A percentile compares a stretch with the other conserved stretches of the same genome.
phyloP scores from a whole-genome alignment of 2,329 filamentous ascomycete species.

The Microsporum ferrugineum region DNA sequence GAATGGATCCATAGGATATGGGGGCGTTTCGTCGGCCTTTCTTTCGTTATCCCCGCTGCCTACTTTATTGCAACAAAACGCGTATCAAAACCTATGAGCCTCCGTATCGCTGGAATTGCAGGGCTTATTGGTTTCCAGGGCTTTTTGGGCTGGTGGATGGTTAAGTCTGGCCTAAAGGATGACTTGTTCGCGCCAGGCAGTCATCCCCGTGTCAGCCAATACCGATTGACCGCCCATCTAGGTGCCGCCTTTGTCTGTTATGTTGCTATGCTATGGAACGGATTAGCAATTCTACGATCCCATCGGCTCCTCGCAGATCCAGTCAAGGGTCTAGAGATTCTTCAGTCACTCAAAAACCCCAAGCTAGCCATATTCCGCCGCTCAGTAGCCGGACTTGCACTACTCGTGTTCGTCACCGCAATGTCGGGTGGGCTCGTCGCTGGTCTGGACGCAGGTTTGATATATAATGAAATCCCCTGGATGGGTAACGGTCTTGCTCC shows the following conservation, averaged over 20 bases:
- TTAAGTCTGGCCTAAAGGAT: slow-evolving; percentile 89
- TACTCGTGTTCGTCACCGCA: slow-evolving; percentile 74
- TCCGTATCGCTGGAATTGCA: slow-evolving; percentile 69
- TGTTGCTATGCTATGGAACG: slow-evolving; percentile 84
- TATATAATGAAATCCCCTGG: slow-evolving; percentile 96
- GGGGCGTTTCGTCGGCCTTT: slow-evolving; percentile 82
- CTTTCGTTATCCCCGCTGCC: slow-evolving; percentile 74
- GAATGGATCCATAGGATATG: slow-evolving; percentile 94
- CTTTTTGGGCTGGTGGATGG: slow-evolving; percentile 98
- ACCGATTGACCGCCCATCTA: slow-evolving; percentile 79
- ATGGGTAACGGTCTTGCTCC: slow-evolving; percentile 82
- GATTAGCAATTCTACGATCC: slow-evolving; percentile 69
- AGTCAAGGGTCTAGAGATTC: slow-evolving; percentile 46
- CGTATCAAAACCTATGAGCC: slow-evolving; percentile 67
- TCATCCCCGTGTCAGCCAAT: slow-evolving; percentile 88
- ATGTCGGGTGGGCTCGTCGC: slow-evolving; percentile 92
- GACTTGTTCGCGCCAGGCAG: slow-evolving; percentile 86
- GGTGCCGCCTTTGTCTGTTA: slow-evolving; percentile 89
- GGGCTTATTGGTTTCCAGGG: slow-evolving; percentile 89
- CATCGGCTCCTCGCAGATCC: slow-evolving; percentile 60
- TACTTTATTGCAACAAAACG: slow-evolving; percentile 76
- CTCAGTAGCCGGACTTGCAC: slow-evolving; percentile 57
- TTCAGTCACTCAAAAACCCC: slow-evolving; percentile 54
- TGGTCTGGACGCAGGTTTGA: slow-evolving; percentile 86
- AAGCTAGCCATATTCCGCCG: slow-evolving; percentile 62